Base-by-base conservation (phyloP, 306 rosid species). In the Myrica gale region DNA sequence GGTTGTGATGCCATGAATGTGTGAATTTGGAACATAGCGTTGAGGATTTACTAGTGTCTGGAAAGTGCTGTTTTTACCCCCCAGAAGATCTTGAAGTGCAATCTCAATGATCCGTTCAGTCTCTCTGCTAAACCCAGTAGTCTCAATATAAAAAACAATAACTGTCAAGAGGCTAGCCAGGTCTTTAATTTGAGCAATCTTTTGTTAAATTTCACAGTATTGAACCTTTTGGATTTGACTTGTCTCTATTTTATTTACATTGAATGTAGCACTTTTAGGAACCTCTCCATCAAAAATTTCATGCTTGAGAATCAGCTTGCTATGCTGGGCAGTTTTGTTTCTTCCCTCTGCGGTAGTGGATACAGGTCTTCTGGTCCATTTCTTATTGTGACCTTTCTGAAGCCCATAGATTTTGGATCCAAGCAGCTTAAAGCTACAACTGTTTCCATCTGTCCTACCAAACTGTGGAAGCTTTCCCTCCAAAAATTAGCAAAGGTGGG, bases 51-150 rank as follows among this genome's bases (percentile, higher is more conserved):
- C 90, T 41, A 95, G 84, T 58, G 99, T 89, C 82, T 92, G 90
- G 81, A 95, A 92, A 68, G 97, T 89, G 87, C 99, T 95, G 56
- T 90, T 85, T 48, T 84, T 82, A 78, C 99, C 99, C 16, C 99
- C 99, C 23, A 74, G 78, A 79, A 92, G 97, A 86, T 85, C 97
- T 77, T 87, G 90, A 79, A 90, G 74, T 48, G 90, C 99, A 72
- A 95, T 77, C 85, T 95, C 97, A 74, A 95, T 80, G 55, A 92
- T 89, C 78, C 97, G 68, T 4, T 79, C 96, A 0, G 56, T 58
- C 52, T 71, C 81, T 89, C 90, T 79, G 77, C 84, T 77, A 7
- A 95, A 69, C 62, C 97, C 98, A 17, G 97, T 90, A 63, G 98
- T 95, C 75, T 95, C 98, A 55, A 81, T 73, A 75, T 95, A 97